Base-by-base conservation (phyloP, 495 filamentous ascomycete genomes). In the Alectoria sarmentosa region DNA sequence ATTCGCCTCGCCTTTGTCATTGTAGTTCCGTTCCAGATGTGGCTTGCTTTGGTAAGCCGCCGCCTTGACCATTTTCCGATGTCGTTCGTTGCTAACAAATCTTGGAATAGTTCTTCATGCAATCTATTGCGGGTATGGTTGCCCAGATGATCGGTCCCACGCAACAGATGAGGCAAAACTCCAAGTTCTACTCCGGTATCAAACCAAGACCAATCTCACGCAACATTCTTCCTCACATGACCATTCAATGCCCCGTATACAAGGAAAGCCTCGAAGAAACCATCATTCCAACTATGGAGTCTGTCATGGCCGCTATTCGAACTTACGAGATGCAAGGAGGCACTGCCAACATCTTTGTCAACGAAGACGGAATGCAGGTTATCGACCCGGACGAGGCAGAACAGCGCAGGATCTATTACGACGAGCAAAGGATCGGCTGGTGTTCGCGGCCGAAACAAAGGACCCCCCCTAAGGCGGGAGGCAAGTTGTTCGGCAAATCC, bases 351-450 rank as follows among this genome's bases (percentile, higher is more conserved):
- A 79, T 81, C 55, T 79, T 80, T 65, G 61, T 80, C 57, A 80
- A 80, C 65, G 79, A 81, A 58, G 79, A 81, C 61, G 79, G 79
- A 62, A 79, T 80, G 76, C 72, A 74, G 52, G 65, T 72, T 60
- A 64, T 86, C 37, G 70, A 77, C 5, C 76, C 78, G 49, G 81
- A 84, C 26, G 82, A 87, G 13, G 80, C 82, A 13, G 75, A 78
- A 55, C 78, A 75, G 23, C 76, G 87, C 39, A 80, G 80, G 60
- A 83, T 88, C 15, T 90, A 88, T 67, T 86, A 86, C 69, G 80
- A 83, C 28, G 83, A 86, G 57, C 80, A 84, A 73, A 84, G 80
- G 61, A 85, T 86, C 58, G 83, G 83, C 60, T 86, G 83, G 83
- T 82, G 84, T 15, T 78, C 82, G 42, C 77, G 84, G 39, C 84